These are phyloP conservation scores for Penicillium sp. DNA, from an alignment of 2,329 filamentous ascomycete species.

Conservation along the genomic window DNA sequence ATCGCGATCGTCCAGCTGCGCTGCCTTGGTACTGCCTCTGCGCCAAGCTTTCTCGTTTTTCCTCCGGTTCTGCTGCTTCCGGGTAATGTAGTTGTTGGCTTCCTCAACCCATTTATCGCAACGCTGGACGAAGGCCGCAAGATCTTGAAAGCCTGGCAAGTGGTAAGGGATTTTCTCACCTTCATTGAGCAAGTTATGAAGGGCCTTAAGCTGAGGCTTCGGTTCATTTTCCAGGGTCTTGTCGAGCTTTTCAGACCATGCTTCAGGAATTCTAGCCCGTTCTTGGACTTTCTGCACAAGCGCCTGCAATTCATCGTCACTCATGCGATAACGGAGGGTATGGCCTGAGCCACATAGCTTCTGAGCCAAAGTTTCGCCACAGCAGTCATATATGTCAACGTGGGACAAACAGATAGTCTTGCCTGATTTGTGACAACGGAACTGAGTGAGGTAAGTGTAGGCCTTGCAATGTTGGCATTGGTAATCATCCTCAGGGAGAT, in stretches of 20 bases:
- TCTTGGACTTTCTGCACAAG: conserved; percentile 76
- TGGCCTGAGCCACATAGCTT: conserved; percentile 70
- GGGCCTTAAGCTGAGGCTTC: conserved; percentile 77
- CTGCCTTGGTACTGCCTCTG: conserved; percentile 65
- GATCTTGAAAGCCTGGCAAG: conserved; percentile 73
- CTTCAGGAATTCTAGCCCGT: conserved; percentile 79
- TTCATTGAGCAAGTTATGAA: conserved; percentile 81
- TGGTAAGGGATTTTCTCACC: conserved; percentile 95
- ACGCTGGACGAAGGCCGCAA: conserved; percentile 87
- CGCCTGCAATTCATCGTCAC: conserved; percentile 65
- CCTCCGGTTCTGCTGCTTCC: conserved; percentile 94
- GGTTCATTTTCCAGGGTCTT: conserved; percentile 78
- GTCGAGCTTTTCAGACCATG: conserved; percentile 87
- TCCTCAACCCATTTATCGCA: conserved; percentile 99
- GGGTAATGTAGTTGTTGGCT: conserved; percentile 90
- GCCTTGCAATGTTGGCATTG: conserved; percentile 90
- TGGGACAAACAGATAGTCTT: conserved; percentile 82
- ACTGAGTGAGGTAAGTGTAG: conserved; percentile 86
- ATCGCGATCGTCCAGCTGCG: conserved; percentile 79
- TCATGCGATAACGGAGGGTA: conserved; percentile 71
- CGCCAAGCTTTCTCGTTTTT: conserved; percentile 91
- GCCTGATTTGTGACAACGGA: conserved; percentile 75
- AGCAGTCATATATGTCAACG: conserved; percentile 77
- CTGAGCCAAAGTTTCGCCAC: conserved; percentile 63
- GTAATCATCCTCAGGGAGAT: conserved; percentile 86